Conservation (phyloP, 208 protist species). For the Naegleria lovaniensis region DNA sequence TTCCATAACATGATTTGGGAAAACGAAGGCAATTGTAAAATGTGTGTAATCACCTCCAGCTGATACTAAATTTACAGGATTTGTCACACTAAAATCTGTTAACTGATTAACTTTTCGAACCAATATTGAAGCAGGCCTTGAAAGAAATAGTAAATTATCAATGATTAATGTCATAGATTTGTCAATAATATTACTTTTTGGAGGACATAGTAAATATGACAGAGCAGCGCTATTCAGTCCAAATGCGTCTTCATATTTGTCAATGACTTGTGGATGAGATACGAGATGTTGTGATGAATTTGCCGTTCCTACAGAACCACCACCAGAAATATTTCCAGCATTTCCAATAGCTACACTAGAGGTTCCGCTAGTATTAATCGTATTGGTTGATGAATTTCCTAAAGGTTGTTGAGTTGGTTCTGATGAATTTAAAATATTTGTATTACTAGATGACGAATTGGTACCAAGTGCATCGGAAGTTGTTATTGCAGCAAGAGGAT, state of each 20-base stretch:
- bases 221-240: background rate
- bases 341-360: background rate
- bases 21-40: background rate
- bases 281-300: background rate
- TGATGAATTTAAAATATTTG: background rate
- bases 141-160: background rate
- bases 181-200: constrained; percentile 13
- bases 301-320: background rate
- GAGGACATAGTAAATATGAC: background rate
- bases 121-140: background rate
- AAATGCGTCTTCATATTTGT: background rate
- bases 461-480: background rate
- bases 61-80: background rate
- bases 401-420: background rate
- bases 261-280: background rate
- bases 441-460: background rate
- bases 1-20: background rate
- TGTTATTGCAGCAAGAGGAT: background rate
- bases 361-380: background rate
- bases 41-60: background rate
- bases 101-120: background rate
- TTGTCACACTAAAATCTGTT: background rate
- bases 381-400: background rate
- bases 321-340: background rate
- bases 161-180: background rate